Evolutionary conservation across 805 yeast genomes (phyloP), one percentile per base, ranked within the genome.

Genomic region (Yarrowia keelungensis): DNA sequence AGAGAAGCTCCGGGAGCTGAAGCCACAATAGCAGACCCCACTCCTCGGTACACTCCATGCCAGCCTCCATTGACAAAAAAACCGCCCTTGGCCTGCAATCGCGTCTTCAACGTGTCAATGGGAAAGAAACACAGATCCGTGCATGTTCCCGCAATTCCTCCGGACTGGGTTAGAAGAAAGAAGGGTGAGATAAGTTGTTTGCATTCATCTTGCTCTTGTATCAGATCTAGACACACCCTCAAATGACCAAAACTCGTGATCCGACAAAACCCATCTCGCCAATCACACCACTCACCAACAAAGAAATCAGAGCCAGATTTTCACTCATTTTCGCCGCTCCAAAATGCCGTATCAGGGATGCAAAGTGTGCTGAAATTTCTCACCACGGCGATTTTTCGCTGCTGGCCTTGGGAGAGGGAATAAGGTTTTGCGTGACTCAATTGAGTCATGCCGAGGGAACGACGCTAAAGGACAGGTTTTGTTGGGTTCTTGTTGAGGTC

Each of bases 81-180:
- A 0, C 99, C 99, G 43, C 97, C 97, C 75, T 87, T 87, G 22
- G 99, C 98, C 77, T 95, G 99, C 15, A 95, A 81, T 69, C 99
- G 82, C 0, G 99, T 95, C 79, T 95, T 95, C 69, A 95, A 74
- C 0, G 99, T 95, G 74, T 95, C 99, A 47, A 95, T 91, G 14
- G 99, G 99, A 81, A 94, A 95, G 79, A 95, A 95, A 3, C 89
- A 92, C 46, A 95, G 81, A 79, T 95, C 99, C 0, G 98, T 93
- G 7, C 96, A 88, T 1, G 97, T 95, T 15, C 99, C 99, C 7
- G 99, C 97, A 70, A 95, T 88, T 8, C 91, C 99, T 46, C 99
- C 99, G 75, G 75, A 71, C 76, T 74, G 22, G 16, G 41, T 42
- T 51, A 64, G 47, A 2, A 11, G 4, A 1, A 38, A 43, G 26